Base-by-base conservation (phyloP, 768 basidiomycete species). In the Suillus fuscotomentosus region DNA sequence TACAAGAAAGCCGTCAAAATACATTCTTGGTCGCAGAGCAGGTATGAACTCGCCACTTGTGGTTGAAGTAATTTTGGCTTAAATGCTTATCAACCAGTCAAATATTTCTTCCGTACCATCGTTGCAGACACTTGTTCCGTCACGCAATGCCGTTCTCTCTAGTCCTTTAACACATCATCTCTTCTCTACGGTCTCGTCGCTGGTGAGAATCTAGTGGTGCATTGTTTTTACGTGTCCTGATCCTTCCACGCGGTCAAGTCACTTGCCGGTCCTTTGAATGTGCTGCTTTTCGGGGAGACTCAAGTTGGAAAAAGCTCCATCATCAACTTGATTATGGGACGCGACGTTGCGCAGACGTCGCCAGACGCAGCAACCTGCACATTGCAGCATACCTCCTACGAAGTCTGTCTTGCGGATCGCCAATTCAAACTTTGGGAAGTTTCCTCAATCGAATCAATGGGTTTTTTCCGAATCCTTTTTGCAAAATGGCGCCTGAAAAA, bases 291-390 rank as follows among this genome's bases (percentile, higher is more conserved):
- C 13, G 47, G 47, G 13, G 47, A 48, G 47, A 48, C 22, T 48
- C 22, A 22, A 24, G 47, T 24, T 1, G 47, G 47, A 5, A 24
- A 47, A 24, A 48, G 47, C 13, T 0, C 47, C 4, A 24, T 48
- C 2, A 24, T 48, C 13, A 24, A 22, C 47, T 24, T 48, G 47
- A 48, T 82, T 39, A 64, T 66, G 27, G 75, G 74, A 50, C 61
- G 65, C 3, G 62, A 73, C 5, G 63, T 65, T 10, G 80, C 81
- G 14, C 55, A 59, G 22, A 73, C 73, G 13, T 80, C 77, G 15
- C 67, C 72, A 14, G 68, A 72, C 11, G 74, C 73, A 15, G 43
- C 62, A 3, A 76, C 79, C 3, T 79, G 76, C 65, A 82, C 83
- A 1, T 72, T 79, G 38, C 63, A 71, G 8, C 72, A 63, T 56